Evolutionary conservation across 1,284 basidiomycete genomes (phyloP).

Genomic region (Ceratobasidium sp.): DNA sequence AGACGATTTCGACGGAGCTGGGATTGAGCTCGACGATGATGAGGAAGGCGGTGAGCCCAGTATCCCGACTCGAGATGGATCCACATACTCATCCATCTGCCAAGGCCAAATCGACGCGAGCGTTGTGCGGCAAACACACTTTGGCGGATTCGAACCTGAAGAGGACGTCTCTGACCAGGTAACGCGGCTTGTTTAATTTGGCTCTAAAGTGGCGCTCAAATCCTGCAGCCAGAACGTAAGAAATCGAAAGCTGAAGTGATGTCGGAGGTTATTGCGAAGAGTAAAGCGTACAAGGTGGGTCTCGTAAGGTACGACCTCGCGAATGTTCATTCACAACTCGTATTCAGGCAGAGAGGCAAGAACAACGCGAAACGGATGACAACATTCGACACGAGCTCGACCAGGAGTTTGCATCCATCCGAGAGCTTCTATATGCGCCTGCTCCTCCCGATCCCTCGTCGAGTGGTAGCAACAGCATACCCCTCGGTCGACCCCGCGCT

Average conservation of each 20-base stretch:
- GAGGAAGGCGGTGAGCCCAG: conserved; percentile 64
- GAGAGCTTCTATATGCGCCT: conserved; percentile 70
- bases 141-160: conserved; percentile 86
- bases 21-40: conserved; percentile 75
- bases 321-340: conserved; percentile 4
- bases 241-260: conserved; percentile 97
- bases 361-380: conserved; percentile 86
- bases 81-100: conserved; percentile 39
- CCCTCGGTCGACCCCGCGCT: conserved; percentile 47
- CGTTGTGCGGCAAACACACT: conserved; percentile 74
- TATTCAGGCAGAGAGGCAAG: conserved; percentile 80
- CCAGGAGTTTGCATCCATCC: conserved; percentile 84
- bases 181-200: conserved; percentile 37
- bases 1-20: conserved; percentile 87
- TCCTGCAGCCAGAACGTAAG: conserved; percentile 72
- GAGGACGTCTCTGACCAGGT: conserved; percentile 62
- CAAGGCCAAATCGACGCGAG: conserved; percentile 73
- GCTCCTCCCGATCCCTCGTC: conserved; percentile 54
- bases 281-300: conserved; percentile 89
- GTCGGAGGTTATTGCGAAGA: conserved; percentile 97
- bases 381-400: conserved; percentile 89
- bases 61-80: conserved; percentile 46
- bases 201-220: background rate
- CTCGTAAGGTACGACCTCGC: background rate
- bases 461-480: conserved; percentile 52